A percentile compares a stretch with the other conserved stretches of the same genome.
Evolutionary conservation across 2,329 filamentous ascomycete species (phyloP).

Genomic region (Didymella arachidicola): DNA sequence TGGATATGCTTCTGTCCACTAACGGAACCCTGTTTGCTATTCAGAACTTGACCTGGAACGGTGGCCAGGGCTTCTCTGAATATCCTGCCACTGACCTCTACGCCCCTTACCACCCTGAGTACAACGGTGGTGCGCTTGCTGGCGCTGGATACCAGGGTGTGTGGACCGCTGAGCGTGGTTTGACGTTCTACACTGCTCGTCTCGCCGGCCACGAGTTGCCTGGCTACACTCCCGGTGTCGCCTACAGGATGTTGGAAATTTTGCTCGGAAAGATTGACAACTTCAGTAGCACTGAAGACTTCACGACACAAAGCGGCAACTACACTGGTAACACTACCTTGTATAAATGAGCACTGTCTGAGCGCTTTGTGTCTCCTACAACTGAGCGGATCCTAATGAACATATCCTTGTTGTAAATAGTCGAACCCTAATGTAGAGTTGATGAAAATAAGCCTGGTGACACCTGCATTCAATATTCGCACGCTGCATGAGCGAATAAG

Average conservation of each 20-base stretch:
- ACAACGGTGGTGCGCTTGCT: constrained; percentile 50
- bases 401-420: too few relatives aligned
- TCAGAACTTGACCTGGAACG: constrained; percentile 64
- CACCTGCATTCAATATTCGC: too few relatives aligned
- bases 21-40: constrained; percentile 62
- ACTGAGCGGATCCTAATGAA: neutral
- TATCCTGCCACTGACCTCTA: constrained; percentile 55
- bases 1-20: constrained; percentile 59
- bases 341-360: constrained; percentile 22
- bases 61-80: constrained; percentile 55
- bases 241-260: constrained; percentile 53
- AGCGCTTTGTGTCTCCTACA: neutral
- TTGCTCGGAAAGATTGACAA: constrained; percentile 51
- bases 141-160: constrained; percentile 53
- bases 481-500: too few relatives aligned
- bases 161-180: constrained; percentile 54
- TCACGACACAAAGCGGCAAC: constrained; percentile 48
- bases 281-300: constrained; percentile 46
- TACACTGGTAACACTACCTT: constrained; percentile 42
- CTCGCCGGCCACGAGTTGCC: constrained; percentile 56
- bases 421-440: too few relatives aligned
- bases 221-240: constrained; percentile 54
- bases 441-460: too few relatives aligned
- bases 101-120: constrained; percentile 55
- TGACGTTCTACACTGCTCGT: constrained; percentile 56